Conservation (phyloP, 192 early-diverging fungal species). For the Coemansia sp. region DNA sequence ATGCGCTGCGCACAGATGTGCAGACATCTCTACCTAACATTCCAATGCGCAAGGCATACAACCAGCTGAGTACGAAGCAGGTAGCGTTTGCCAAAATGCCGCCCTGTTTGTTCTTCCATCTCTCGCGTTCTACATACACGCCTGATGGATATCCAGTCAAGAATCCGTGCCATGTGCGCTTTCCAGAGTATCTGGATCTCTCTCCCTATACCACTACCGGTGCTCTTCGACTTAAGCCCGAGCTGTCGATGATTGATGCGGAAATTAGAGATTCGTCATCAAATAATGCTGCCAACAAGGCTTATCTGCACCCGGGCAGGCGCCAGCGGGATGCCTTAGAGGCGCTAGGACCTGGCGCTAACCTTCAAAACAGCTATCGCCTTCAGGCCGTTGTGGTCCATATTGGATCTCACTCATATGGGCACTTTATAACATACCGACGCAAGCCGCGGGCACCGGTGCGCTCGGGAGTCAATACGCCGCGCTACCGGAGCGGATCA, state of each 20-base stretch:
- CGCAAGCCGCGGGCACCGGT: conserved; percentile 48
- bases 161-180: conserved; percentile 79
- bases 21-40: conserved; percentile 49
- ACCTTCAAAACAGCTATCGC: conserved; percentile 60
- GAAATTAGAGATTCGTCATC: background rate
- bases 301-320: conserved; percentile 6
- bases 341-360: conserved; percentile 27
- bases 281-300: background rate
- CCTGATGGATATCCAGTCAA: conserved; percentile 73
- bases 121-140: conserved; percentile 76
- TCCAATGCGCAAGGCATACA: conserved; percentile 40
- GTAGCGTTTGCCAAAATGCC: conserved; percentile 78
- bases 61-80: conserved; percentile 68
- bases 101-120: conserved; percentile 74
- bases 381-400: conserved; percentile 87
- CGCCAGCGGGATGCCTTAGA: conserved; percentile 39
- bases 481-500: conserved; percentile 41
- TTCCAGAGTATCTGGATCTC: conserved; percentile 76
- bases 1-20: conserved; percentile 52
- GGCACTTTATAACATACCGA: conserved; percentile 94
- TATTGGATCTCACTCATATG: conserved; percentile 84
- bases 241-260: conserved; percentile 55
- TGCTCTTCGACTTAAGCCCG: conserved; percentile 55
- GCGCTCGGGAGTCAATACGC: conserved; percentile 50
- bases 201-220: conserved; percentile 68